Evolutionary conservation across 2,329 filamentous ascomycete species (phyloP).

Genomic region (Exophiala spinifera): DNA sequence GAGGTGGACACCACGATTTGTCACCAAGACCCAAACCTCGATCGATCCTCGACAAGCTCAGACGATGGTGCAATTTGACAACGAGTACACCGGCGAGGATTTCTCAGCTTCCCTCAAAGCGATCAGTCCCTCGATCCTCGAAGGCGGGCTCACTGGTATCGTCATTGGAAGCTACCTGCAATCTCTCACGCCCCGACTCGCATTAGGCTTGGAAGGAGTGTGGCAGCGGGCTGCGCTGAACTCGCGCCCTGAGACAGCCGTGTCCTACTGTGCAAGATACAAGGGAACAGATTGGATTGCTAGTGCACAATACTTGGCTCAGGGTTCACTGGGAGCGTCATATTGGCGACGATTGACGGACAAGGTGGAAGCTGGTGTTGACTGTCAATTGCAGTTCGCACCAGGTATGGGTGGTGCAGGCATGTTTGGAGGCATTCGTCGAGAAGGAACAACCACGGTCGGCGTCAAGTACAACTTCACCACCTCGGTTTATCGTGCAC

Average conservation of each 20-base stretch:
- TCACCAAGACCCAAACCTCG: slow-evolving; percentile 85
- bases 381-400: slow-evolving; percentile 83
- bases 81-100: slow-evolving; percentile 90
- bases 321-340: slow-evolving; percentile 82
- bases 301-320: slow-evolving; percentile 82
- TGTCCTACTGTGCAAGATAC: slow-evolving; percentile 90
- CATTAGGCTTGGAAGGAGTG: slow-evolving; percentile 85
- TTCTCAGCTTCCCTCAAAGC: slow-evolving; percentile 92
- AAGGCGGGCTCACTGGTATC: slow-evolving; percentile 91
- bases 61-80: slow-evolving; percentile 89
- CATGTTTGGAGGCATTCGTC: slow-evolving; percentile 73
- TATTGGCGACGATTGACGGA: slow-evolving; percentile 94
- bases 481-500: slow-evolving; percentile 89
- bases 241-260: slow-evolving; percentile 82
- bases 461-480: slow-evolving; percentile 98
- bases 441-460: slow-evolving; percentile 86
- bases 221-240: slow-evolving; percentile 85
- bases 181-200: slow-evolving; percentile 79
- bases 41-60: slow-evolving; percentile 73
- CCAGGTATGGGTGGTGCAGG: slow-evolving; percentile 56
- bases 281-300: slow-evolving; percentile 90
- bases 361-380: slow-evolving; percentile 92
- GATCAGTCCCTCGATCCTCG: slow-evolving; percentile 89
- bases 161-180: slow-evolving; percentile 95
- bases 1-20: slow-evolving; percentile 74